These are phyloP conservation scores for Pascua sp. DNA, from an alignment of 1,284 basidiomycete genomes.

Conservation along the genomic window DNA sequence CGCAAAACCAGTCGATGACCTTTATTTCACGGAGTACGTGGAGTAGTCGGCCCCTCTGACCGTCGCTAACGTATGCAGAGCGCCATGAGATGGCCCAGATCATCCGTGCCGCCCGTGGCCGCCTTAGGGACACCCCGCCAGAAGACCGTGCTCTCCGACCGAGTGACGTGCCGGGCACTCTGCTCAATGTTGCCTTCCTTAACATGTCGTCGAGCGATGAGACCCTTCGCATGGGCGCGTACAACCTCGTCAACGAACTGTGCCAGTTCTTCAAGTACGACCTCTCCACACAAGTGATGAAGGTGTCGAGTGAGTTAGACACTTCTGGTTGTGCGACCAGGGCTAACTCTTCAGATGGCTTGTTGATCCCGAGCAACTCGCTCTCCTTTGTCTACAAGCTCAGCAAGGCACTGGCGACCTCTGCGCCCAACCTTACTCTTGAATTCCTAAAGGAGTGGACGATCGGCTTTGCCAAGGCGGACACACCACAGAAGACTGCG, in stretches of 20 bases:
- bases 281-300: constrained; percentile 59
- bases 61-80: constrained; percentile 50
- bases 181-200: constrained; percentile 75
- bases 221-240: constrained; percentile 69
- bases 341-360: constrained; percentile 51
- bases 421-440: constrained; percentile 73
- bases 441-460: constrained; percentile 82
- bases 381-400: constrained; percentile 62
- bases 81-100: constrained; percentile 65
- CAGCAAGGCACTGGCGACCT: constrained; percentile 67
- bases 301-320: constrained; percentile 59
- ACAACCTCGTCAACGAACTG: constrained; percentile 71
- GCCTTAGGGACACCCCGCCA: constrained; percentile 53
- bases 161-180: constrained; percentile 74
- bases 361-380: constrained; percentile 69
- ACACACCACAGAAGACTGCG: constrained; percentile 62
- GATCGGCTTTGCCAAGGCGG: constrained; percentile 56
- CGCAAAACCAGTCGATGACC: constrained; percentile 35
- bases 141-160: constrained; percentile 67
- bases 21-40: constrained; percentile 38
- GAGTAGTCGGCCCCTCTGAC: background rate
- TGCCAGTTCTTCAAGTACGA: constrained; percentile 74
- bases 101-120: constrained; percentile 35
- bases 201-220: constrained; percentile 70
- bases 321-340: background rate